Evolutionary conservation across 192 early-diverging fungal species (phyloP).

Genomic region (Coemansia pectinata): DNA sequence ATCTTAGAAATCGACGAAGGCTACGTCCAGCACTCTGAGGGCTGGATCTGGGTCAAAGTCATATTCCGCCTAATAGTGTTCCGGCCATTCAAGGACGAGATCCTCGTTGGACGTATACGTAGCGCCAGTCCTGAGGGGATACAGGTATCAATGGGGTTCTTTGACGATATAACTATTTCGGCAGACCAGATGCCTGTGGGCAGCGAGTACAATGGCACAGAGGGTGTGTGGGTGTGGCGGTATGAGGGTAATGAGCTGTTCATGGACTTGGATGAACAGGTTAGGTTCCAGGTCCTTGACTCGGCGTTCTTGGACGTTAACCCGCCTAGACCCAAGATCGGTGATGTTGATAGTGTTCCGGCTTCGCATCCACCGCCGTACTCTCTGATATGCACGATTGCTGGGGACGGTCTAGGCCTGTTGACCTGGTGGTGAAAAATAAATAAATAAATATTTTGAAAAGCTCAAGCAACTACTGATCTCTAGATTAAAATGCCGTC

Average conservation of each 20-base stretch:
- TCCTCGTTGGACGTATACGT: slow-evolving; percentile 77
- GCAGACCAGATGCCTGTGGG: slow-evolving; percentile 60
- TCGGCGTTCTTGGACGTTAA: slow-evolving; percentile 76
- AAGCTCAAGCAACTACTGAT: neutral
- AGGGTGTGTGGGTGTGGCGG: slow-evolving; percentile 86
- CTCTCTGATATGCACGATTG: slow-evolving; percentile 59
- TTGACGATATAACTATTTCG: slow-evolving; percentile 89
- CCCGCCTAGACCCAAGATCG: slow-evolving; percentile 51
- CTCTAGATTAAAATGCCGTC: neutral
- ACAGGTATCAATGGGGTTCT: slow-evolving; percentile 81
- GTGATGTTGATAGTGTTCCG: slow-evolving; percentile 23
- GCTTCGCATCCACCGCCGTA: slow-evolving; percentile 33
- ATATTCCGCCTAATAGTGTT: slow-evolving; percentile 87
- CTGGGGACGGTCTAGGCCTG: slow-evolving; percentile 69
- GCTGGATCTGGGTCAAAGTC: slow-evolving; percentile 75
- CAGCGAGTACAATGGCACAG: slow-evolving; percentile 65
- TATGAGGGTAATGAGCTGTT: slow-evolving; percentile 76
- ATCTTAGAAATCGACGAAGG: slow-evolving; percentile 81
- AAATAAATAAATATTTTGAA: neutral
- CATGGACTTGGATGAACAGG: slow-evolving; percentile 77
- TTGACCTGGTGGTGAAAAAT: slow-evolving; percentile 64
- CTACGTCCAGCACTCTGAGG: slow-evolving; percentile 78
- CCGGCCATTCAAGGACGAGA: slow-evolving; percentile 87
- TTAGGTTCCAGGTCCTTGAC: slow-evolving; percentile 75
- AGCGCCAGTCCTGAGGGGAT: slow-evolving; percentile 67